phyloP scores from a whole-genome alignment of 2,329 filamentous ascomycete genomes.

The Coniochaeta prunicola region DNA sequence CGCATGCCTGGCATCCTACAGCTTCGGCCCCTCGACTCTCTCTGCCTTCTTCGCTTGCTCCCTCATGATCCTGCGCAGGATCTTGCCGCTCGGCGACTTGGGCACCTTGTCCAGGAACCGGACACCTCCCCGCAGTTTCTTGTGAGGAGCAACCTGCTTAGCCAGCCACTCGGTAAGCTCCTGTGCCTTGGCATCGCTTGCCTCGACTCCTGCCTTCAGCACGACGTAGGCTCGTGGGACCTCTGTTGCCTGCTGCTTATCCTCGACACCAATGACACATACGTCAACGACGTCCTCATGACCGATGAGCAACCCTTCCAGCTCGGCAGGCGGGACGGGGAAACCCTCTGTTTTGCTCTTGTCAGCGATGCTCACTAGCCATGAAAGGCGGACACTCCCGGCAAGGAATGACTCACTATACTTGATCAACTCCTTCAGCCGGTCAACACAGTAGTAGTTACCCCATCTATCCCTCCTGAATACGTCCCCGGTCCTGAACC shows the following conservation, averaged over 20 bases:
- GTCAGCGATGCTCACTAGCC: neutral
- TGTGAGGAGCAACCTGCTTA: conserved; percentile 39
- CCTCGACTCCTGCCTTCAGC: conserved; percentile 27
- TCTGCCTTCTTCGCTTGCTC: conserved; percentile 29
- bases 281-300: conserved; percentile 44
- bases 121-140: conserved; percentile 65
- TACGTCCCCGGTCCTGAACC: conserved; percentile 87
- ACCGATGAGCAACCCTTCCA: conserved; percentile 41
- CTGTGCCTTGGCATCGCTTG: conserved; percentile 26
- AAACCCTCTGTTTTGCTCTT: conserved; percentile 55
- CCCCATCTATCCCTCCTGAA: conserved; percentile 69
- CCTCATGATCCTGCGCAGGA: conserved; percentile 34
- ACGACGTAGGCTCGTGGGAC: conserved; percentile 63
- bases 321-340: conserved; percentile 62
- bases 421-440: conserved; percentile 63
- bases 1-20: conserved; percentile 19
- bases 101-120: conserved; percentile 60
- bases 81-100: conserved; percentile 57
- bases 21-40: conserved; percentile 28
- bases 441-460: conserved; percentile 87
- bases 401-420: conserved; percentile 36
- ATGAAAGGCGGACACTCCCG: neutral
- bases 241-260: conserved; percentile 56
- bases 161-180: conserved; percentile 31
- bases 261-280: conserved; percentile 56